Evolutionary conservation across 768 basidiomycete species (phyloP), one percentile per base, ranked within the genome.

Genomic region (Rhodotorula diobovata): DNA sequence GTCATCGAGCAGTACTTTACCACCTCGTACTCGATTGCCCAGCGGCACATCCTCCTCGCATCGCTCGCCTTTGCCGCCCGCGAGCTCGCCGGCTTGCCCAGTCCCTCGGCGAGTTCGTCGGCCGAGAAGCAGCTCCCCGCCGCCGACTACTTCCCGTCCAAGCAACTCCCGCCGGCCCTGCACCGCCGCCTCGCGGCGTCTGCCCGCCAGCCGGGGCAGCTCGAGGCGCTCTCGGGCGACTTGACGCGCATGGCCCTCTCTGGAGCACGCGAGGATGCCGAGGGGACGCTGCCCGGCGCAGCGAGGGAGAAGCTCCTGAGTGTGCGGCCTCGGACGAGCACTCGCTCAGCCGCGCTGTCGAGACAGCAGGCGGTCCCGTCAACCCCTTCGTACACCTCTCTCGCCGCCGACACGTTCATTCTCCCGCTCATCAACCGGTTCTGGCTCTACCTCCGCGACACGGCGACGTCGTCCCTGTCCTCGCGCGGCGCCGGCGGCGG

Each of bases 1-100:
- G 82, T 97, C 18, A 87, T 91, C 63, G 92, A 95, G 79, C 91
- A 96, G 77, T 94, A 93, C 80, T 99, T 98, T 83, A 88, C 88
- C 75, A 90, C 89, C 59, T 91, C 95, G 73, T 96, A 95, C 80
- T 94, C 96, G 0, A 85, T 86, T 28, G 85, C 87, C 41, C 93
- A 97, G 76, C 88, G 94, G 15, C 90, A 86, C 71, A 85, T 87
- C 18, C 91, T 93, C 74, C 84, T 98, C 32, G 93, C 90, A 71
- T 89, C 92, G 1, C 82, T 99, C 20, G 91, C 90, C 0, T 80
- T 93, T 45, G 91, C 91, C 12, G 90, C 91, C 14, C 84, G 91
- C 67, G 94, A 97, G 79, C 82, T 96, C 12, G 90, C 88, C 0
- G 81, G 80, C 82, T 76, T 80, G 16, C 75, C 71, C 77, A 84